These are phyloP conservation scores for Prototheca cutis DNA, from an alignment of 163 green algal species.

Conservation along the genomic window DNA sequence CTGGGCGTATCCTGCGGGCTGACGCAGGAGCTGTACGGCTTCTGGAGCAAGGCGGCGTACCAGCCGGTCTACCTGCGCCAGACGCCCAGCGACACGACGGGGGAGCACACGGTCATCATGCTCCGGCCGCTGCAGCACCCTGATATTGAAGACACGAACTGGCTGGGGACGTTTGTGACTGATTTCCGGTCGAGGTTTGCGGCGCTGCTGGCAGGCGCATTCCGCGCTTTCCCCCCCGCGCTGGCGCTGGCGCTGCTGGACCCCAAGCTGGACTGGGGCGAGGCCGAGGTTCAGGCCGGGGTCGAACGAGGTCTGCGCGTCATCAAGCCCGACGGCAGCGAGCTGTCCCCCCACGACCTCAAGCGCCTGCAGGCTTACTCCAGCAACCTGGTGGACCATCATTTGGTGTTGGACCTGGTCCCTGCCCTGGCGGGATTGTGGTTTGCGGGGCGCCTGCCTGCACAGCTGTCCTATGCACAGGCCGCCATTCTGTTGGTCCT, in stretches of 20 bases:
- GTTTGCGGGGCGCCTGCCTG: slow-evolving; percentile 66
- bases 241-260: slow-evolving; percentile 82
- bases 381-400: slow-evolving; percentile 89
- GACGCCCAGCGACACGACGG: slow-evolving; percentile 60
- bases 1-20: slow-evolving; percentile 85
- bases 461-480: slow-evolving; percentile 72
- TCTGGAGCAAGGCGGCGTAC: slow-evolving; percentile 76
- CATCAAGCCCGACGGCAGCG: slow-evolving; percentile 39
- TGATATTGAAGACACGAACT: slow-evolving; percentile 43
- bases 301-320: neutral
- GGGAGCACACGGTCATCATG: slow-evolving; percentile 92
- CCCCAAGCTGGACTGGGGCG: slow-evolving; percentile 67
- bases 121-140: slow-evolving; percentile 53
- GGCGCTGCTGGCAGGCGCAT: slow-evolving; percentile 63
- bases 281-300: slow-evolving; percentile 40
- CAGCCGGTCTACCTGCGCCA: slow-evolving; percentile 87
- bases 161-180: slow-evolving; percentile 69
- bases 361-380: slow-evolving; percentile 87
- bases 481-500: slow-evolving; percentile 71
- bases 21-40: slow-evolving; percentile 81
- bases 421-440: slow-evolving; percentile 67
- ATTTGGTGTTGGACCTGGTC: slow-evolving; percentile 89
- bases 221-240: slow-evolving; percentile 62
- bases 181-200: slow-evolving; percentile 77
- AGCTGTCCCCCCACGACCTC: slow-evolving; percentile 75